Base-by-base conservation (phyloP, 257 asterid species). In the Coffea canephora region DNA sequence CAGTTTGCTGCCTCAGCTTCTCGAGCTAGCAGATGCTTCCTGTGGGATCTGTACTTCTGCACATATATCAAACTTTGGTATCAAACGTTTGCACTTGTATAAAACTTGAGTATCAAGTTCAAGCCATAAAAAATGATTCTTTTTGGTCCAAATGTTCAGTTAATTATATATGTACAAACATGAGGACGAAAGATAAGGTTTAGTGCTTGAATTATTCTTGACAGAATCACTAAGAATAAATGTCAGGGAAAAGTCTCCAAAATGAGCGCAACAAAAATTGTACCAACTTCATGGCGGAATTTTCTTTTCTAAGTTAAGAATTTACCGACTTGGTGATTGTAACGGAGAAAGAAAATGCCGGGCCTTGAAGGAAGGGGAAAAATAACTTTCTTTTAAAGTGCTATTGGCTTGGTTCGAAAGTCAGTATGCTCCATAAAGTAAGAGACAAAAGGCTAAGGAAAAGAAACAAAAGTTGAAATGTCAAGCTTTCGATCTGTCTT, bases 41-140 rank as follows among this genome's bases (percentile, higher is more conserved):
- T 83, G 36, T 94, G 98, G 5, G 97, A 91, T 54, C 98, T 86
- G 84, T 92, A 94, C 85, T 94, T 94, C 98, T 94, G 94, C 90
- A 81, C 21, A 77, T 46, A 27, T 11, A 21, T 13, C 39, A 79
- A 49, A 62, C 65, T 25, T n/a, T 39, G 43, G 43, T 39, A 39
- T 64, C 23, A 49, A 34, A 41, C n/a, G n/a, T 4, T 18, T 52
- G 13, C 16, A 68, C 16, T 34, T 27, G 34, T 34, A 48, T 23
- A n/a, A 49, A 19, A 4, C 21, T 49, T 34, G 45, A 25, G 16
- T 64, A 4, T 64, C 69, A 64, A 8, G 39, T 61, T 64, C 2
- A 64, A n/a, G 69, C 5, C 11, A 11, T 10, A 64, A n/a, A n/a
- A 52, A 10, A 25, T 64, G 34, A 25, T 3, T 9, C 8, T 8